Base-by-base conservation (phyloP, 192 early-diverging fungal species). In the Coemansia sp. region DNA sequence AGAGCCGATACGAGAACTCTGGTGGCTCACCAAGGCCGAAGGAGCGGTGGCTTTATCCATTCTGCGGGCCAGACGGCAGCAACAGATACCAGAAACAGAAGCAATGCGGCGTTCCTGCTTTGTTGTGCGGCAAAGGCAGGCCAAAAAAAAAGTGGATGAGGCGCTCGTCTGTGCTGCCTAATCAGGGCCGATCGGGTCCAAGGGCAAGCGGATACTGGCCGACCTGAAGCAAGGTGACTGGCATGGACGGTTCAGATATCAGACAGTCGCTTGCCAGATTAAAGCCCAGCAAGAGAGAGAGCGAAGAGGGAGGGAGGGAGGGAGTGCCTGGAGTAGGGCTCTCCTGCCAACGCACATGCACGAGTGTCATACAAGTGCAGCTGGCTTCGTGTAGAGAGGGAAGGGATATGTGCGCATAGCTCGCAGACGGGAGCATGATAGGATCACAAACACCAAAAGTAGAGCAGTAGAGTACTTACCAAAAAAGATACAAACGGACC, bases 261-360 rank as follows among this genome's bases (percentile, higher is more conserved):
- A 57, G 55, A 2, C 29, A 33, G 24, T 16, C 29, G 55, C 29
- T 13, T 57, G 55, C 55, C 55, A 57, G 55, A 57, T 31, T 57
- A 57, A 57, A 57, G 55, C 55, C 55, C 55, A 33, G 54, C 54
- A 33, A 57, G 54, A 57, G 20, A 51, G 46, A 47, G 47, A 51
- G 44, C 13, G 44, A 43, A 43, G 42, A 43, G 42, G 42, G 27
- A 31, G 10, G 54, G 54, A 57, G 24, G 54, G 54, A 57, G 24
- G 27, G 54, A 0, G 12, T 31, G 29, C 54, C 54, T 57, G 54
- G 54, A 57, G 54, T 57, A 57, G 54, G 54, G 54, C 54, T 8
- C 15, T 5, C 10, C 4, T 33, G 54, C 54, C 24, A 18, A 13
- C 57, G 57, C 16, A 60, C 31, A 51, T 51, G 49, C 29, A 33